Conservation (phyloP, 164 flowering plant species). For the Berberis thunbergii region DNA sequence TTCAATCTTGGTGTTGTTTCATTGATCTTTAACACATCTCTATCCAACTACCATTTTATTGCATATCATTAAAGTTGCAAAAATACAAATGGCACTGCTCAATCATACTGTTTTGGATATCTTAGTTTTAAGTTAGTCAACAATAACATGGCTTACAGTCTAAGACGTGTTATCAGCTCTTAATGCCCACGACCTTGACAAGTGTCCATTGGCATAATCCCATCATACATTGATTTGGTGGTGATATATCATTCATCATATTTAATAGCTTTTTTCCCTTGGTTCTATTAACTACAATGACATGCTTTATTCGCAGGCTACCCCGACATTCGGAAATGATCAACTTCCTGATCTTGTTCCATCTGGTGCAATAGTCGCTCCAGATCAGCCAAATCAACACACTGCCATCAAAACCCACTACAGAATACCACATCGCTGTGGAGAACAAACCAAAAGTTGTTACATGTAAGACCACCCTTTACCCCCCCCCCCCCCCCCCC, state of each 20-base stretch:
- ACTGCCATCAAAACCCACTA: conserved; percentile 21
- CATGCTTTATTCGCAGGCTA: conserved; percentile 47
- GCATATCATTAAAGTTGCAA: no score
- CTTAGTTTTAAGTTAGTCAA: conserved; percentile 4
- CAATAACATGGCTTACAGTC: not conserved
- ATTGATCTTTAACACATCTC: no score
- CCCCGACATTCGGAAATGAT: conserved; percentile 90
- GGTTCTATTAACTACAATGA: conserved; percentile 4
- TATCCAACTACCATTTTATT: no score
- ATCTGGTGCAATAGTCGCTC: conserved; percentile 31
- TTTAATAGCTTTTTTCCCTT: not conserved
- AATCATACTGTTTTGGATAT: not conserved
- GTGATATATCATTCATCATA: conserved; percentile 22
- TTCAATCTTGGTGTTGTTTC: no score
- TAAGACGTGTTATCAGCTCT: conserved; percentile 43
- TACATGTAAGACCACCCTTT: conserved; percentile 31
- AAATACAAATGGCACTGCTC: no score
- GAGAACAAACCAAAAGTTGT: conserved; percentile 22
- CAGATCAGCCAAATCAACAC: conserved; percentile 28
- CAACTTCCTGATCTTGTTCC: conserved; percentile 97
- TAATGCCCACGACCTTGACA: conserved; percentile 54
- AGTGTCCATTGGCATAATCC: conserved; percentile 72
- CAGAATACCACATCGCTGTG: conserved; percentile 16
- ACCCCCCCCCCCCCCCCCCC: no score
- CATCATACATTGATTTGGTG: conserved; percentile 87